A percentile compares a stretch with the other conserved stretches of the same genome.
These are phyloP conservation scores for Hawksworthiomyces lignivorus DNA, from an alignment of 2,329 filamentous ascomycete genomes.

Conservation along the genomic window DNA sequence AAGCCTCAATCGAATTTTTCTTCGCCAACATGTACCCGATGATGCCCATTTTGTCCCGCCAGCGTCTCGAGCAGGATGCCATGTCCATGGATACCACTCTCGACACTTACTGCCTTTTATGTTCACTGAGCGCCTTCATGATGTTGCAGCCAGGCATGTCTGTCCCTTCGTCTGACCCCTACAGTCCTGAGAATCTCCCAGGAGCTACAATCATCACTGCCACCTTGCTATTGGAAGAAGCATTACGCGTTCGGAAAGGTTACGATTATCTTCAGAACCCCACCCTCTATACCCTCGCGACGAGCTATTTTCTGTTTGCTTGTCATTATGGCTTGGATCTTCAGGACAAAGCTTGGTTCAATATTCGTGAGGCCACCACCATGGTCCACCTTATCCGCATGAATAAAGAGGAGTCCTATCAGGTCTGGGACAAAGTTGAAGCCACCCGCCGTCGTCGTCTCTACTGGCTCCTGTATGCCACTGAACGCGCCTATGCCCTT, in stretches of 20 bases:
- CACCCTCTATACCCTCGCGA: slow-evolving; percentile 53
- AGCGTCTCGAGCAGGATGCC: slow-evolving; percentile 49
- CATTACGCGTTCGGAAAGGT: slow-evolving; percentile 54
- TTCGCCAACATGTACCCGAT: slow-evolving; percentile 59
- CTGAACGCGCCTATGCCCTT: slow-evolving; percentile 65
- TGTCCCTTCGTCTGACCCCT: slow-evolving; percentile 44
- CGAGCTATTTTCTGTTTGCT: slow-evolving; percentile 73
- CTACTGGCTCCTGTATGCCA: slow-evolving; percentile 66
- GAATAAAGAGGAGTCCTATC: slow-evolving; percentile 56
- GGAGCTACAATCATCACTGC: slow-evolving; percentile 56
- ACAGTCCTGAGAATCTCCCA: slow-evolving; percentile 47
- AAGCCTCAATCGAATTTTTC: slow-evolving; percentile 61
- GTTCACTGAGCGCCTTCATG: slow-evolving; percentile 59
- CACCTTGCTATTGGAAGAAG: slow-evolving; percentile 60
- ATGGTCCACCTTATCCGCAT: slow-evolving; percentile 54
- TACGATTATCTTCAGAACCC: slow-evolving; percentile 52
- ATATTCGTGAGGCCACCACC: slow-evolving; percentile 69
- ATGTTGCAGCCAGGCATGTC: slow-evolving; percentile 62
- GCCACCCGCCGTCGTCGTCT: slow-evolving; percentile 56
- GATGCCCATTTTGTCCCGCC: slow-evolving; percentile 54
- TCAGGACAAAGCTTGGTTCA: slow-evolving; percentile 72
- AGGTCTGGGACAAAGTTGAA: slow-evolving; percentile 50
- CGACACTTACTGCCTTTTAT: slow-evolving; percentile 57
- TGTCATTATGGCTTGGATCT: slow-evolving; percentile 64
- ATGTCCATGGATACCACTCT: slow-evolving; percentile 54